phyloP scores from a whole-genome alignment of 768 basidiomycete species.

The Saitozyma podzolica region DNA sequence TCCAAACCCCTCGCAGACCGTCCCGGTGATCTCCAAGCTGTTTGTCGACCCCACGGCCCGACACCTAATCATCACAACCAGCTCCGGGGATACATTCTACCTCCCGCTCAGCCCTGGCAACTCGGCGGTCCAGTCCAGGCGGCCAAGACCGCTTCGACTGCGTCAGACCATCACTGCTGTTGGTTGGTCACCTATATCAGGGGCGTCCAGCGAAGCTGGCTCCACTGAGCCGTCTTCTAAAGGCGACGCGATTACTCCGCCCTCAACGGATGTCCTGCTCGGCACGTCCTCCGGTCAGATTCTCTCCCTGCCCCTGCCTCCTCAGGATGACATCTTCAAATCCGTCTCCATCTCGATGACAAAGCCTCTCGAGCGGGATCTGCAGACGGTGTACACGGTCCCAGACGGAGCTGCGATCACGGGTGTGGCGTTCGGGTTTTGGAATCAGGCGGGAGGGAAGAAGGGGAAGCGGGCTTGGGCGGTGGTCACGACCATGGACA shows the following conservation, averaged over 20 bases:
- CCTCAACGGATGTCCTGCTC: constrained; percentile 75
- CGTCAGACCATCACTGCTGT: constrained; percentile 86
- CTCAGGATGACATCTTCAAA: constrained; percentile 85
- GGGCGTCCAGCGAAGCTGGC: constrained; percentile 54
- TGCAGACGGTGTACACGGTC: constrained; percentile 55
- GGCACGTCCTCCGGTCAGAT: constrained; percentile 82
- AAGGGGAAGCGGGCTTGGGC: constrained; percentile 60
- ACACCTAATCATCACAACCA: constrained; percentile 82
- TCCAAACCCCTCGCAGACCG: constrained; percentile 61
- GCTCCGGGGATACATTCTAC: constrained; percentile 92
- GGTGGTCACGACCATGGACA: constrained; percentile 77
- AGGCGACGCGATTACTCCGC: constrained; percentile 55
- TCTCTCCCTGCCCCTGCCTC: constrained; percentile 76
- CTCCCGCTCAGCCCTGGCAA: constrained; percentile 58
- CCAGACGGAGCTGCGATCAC: constrained; percentile 80
- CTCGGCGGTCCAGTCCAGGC: constrained; percentile 58
- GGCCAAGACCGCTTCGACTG: constrained; percentile 73
- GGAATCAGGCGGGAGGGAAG: constrained; percentile 42
- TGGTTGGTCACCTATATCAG: constrained; percentile 79
- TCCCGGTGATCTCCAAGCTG: constrained; percentile 65
- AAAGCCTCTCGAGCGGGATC: constrained; percentile 50
- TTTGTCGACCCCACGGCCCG: constrained; percentile 92
- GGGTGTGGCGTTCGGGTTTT: constrained; percentile 79
- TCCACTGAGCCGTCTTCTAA: constrained; percentile 17
- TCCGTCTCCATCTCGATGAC: constrained; percentile 55